A percentile compares a stretch with the other conserved stretches of the same genome.
These are phyloP conservation scores for Gastrolobium bilobum DNA, from an alignment of 306 rosid species.

Conservation along the genomic window DNA sequence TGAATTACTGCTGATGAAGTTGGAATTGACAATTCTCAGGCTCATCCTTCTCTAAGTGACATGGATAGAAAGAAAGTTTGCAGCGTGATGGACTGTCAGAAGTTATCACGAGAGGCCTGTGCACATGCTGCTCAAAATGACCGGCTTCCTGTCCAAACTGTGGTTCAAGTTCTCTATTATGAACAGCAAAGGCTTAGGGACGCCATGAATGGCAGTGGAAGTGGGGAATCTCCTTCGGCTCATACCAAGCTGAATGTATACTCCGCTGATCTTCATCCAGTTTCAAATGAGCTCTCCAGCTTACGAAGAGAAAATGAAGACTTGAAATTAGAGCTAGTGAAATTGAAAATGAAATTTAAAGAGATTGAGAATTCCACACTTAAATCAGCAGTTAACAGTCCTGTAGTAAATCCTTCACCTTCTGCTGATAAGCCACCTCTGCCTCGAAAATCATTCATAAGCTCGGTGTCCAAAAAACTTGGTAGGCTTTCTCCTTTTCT, in stretches of 20 bases:
- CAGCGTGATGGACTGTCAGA: conserved; percentile 96
- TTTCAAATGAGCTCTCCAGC: conserved; percentile 69
- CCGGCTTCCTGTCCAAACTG: conserved; percentile 93
- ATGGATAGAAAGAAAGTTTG: conserved; percentile 96
- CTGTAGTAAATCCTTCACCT: conserved; percentile 50
- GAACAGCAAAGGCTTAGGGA: conserved; percentile 93
- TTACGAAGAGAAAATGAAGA: conserved; percentile 78
- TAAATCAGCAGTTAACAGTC: conserved; percentile 64
- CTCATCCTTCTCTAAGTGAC: conserved; percentile 89
- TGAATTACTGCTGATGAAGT: conserved; percentile 33
- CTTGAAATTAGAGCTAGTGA: conserved; percentile 79
- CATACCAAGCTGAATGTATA: conserved; percentile 56
- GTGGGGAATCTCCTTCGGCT: conserved; percentile 61
- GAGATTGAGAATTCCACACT: conserved; percentile 64
- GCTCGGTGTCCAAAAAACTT: conserved; percentile 74
- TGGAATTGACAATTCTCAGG: conserved; percentile 61
- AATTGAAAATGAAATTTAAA: conserved; percentile 77
- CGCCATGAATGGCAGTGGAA: conserved; percentile 65
- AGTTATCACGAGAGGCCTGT: conserved; percentile 87
- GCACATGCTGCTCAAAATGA: conserved; percentile 98
- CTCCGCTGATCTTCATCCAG: conserved; percentile 61
- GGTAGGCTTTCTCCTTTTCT: conserved; percentile 77
- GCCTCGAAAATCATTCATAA: conserved; percentile 82
- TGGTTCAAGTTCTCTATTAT: conserved; percentile 93
- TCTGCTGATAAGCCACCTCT: conserved; percentile 77